Conservation (phyloP, 306 rosid species). For the Benincasa hispida region DNA sequence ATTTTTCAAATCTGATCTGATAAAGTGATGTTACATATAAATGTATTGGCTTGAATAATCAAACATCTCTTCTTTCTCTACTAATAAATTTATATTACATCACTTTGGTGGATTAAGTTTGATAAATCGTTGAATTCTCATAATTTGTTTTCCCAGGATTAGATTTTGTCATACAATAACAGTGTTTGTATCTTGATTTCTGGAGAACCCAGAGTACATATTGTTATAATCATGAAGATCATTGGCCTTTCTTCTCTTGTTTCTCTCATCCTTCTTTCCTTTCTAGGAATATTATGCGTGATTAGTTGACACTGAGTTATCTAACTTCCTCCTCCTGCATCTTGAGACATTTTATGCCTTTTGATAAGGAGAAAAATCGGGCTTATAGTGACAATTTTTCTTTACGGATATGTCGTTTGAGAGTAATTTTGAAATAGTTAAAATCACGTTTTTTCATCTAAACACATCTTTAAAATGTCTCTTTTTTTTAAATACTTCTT, state of each 20-base stretch:
- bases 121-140: neutral
- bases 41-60: neutral
- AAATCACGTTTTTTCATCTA: no score
- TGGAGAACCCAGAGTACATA: slow-evolving; percentile 1
- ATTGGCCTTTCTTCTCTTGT: neutral
- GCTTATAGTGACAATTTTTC: no score
- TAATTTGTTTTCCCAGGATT: neutral
- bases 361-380: no score
- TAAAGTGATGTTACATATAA: neutral
- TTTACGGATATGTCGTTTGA: no score
- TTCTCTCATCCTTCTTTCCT: neutral
- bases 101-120: neutral
- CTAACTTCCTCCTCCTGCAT: no score
- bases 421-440: no score
- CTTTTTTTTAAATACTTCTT: no score
- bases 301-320: neutral
- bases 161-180: neutral
- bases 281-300: neutral
- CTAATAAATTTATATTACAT: slow-evolving; percentile 4
- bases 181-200: neutral
- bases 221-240: neutral
- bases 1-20: slow-evolving; percentile 3
- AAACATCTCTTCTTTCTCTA: neutral
- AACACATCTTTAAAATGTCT: no score
- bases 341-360: no score